Evolutionary conservation across 305 asterid genomes (phyloP), one percentile per base, ranked within the genome.

Genomic region (Rubia tinctorum): DNA sequence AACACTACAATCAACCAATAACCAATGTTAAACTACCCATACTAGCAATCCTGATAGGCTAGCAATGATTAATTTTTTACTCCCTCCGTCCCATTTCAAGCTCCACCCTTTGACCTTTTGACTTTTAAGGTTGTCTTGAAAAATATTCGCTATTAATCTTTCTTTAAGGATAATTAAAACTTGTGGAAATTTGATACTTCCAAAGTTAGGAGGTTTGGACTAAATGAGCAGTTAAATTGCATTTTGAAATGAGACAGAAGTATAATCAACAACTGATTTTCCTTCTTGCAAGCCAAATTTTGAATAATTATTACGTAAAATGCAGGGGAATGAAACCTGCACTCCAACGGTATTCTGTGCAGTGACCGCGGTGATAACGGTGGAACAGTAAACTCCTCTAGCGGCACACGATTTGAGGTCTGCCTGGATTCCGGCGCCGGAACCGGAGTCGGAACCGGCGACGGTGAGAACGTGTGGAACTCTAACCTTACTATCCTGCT

Each of bases 391-490:
- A 23, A 88, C 97, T 27, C 93, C 97, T 56, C 96, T 84, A 8
- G 95, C 88, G 18, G 98, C 88, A 80, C 99, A 94, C 42, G 99
- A 84, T 82, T 94, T 94, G 70, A 94, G 74, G 83, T 94, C 99
- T 25, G 99, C 98, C 84, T 94, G 99, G 67, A 94, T 92, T 27
- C 98, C 98, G 6, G 99, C 99, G 37, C 99, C 98, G 73, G 90
- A 88, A 55, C 98, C 92, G 66, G 99, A 91, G 77, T 94, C 99
- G 68, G 99, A 94, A 43, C 99, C 99, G 34, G 99, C 96, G 23
- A 92, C 90, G 2, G 93, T 87, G 60, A 94, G 86, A n/a, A 92
- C 99, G 77, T 92, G 98, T 8, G 99, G 98, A 39, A 91, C 82
- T 64, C 86, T 91, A 23, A 73, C 56, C 44, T 77, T 75, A 53